Conservation (phyloP, 1,139 yeast genomes). For the Pichia sp. region DNA sequence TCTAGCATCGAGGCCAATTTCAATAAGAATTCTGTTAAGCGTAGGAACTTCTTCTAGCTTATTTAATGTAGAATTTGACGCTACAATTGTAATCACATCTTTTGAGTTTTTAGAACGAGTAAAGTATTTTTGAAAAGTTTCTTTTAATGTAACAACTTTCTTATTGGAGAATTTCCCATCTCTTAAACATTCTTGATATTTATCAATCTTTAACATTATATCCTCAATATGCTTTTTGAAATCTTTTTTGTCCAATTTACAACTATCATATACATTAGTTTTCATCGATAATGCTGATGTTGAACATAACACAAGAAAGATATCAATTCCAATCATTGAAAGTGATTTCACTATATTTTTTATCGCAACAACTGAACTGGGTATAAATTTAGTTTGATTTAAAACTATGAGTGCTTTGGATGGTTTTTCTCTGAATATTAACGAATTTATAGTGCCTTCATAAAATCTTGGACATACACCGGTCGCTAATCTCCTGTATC, state of each 20-base stretch:
- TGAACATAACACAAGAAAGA: slow-evolving; percentile 23
- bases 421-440: slow-evolving; percentile 24
- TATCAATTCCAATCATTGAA: slow-evolving; percentile 26
- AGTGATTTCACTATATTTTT: slow-evolving; percentile 32
- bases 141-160: neutral
- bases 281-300: slow-evolving; percentile 15
- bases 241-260: slow-evolving; percentile 6
- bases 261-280: slow-evolving; percentile 14
- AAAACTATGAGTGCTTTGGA: slow-evolving; percentile 26
- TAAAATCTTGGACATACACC: slow-evolving; percentile 28
- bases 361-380: slow-evolving; percentile 22
- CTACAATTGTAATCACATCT: slow-evolving; percentile 20
- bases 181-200: slow-evolving; percentile 14
- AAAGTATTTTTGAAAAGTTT: neutral
- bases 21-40: slow-evolving; percentile 22
- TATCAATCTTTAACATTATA: slow-evolving; percentile 15
- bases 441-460: slow-evolving; percentile 23
- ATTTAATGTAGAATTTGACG: slow-evolving; percentile 24
- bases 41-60: slow-evolving; percentile 18
- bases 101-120: slow-evolving; percentile 2
- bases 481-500: slow-evolving; percentile 15
- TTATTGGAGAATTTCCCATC: neutral
- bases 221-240: slow-evolving; percentile 1
- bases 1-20: slow-evolving; percentile 18
- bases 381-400: slow-evolving; percentile 26